Evolutionary conservation across 192 early-diverging fungal species (phyloP).

Genomic region (Chytriomyces sp.): DNA sequence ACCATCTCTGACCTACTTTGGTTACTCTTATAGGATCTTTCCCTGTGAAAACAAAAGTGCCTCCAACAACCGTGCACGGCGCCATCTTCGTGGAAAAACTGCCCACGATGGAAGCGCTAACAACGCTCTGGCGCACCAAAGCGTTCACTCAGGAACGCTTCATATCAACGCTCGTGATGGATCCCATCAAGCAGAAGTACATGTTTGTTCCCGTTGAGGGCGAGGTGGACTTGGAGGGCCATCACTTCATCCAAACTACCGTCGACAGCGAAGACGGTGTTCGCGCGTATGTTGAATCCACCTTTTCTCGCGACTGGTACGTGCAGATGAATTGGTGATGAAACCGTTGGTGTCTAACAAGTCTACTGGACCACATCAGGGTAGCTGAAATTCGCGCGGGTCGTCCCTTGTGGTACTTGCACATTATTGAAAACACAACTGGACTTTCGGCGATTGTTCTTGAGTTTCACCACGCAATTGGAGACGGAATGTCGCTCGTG

Average conservation of each 20-base stretch:
- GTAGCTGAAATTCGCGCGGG: too few relatives aligned
- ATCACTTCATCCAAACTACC: neutral
- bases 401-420: constrained; percentile 10
- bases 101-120: neutral
- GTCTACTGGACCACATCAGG: too few relatives aligned
- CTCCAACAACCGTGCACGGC: neutral
- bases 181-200: neutral
- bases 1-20: neutral
- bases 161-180: neutral
- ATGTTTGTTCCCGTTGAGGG: neutral
- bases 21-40: neutral
- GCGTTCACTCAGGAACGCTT: neutral
- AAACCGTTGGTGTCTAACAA: too few relatives aligned
- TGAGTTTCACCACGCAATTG: constrained; percentile 19
- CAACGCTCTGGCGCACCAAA: neutral
- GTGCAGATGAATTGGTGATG: too few relatives aligned
- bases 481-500: constrained; percentile 14
- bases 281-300: neutral
- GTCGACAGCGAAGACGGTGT: neutral
- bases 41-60: neutral
- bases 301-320: neutral
- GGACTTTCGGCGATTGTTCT: neutral
- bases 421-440: neutral
- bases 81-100: neutral
- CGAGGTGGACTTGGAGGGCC: neutral